A percentile compares a stretch with the other conserved stretches of the same genome.
These are phyloP conservation scores for Candida tropicalis DNA, from an alignment of 1,139 yeast species.

Conservation along the genomic window DNA sequence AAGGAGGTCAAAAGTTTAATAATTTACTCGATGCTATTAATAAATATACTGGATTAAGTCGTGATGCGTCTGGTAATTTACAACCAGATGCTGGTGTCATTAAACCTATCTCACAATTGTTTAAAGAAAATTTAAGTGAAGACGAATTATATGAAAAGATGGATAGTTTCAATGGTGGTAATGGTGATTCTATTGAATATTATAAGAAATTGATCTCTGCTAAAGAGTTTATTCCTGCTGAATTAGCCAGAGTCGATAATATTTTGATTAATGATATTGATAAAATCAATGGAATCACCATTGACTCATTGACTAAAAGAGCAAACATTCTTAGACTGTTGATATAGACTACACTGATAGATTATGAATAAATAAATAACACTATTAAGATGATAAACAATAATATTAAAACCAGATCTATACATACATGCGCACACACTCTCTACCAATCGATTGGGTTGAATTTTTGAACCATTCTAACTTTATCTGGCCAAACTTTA, in stretches of 20 bases:
- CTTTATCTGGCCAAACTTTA: conserved; percentile 69
- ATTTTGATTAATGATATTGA: conserved; percentile 43
- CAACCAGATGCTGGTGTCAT: conserved; percentile 58
- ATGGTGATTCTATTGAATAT: conserved; percentile 25
- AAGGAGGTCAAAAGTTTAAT: conserved; percentile 39
- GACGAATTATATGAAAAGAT: conserved; percentile 19
- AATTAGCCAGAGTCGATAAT: conserved; percentile 51
- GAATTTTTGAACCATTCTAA: conserved; percentile 63
- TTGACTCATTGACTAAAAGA: conserved; percentile 52
- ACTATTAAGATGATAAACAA: neutral
- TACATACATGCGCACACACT: neutral
- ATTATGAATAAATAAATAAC: conserved; percentile 2
- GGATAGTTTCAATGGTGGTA: conserved; percentile 15
- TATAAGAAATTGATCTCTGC: conserved; percentile 56
- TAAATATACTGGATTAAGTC: conserved; percentile 49
- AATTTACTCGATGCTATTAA: conserved; percentile 55
- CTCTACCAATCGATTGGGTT: conserved; percentile 57
- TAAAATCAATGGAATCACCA: conserved; percentile 32
- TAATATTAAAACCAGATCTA: neutral
- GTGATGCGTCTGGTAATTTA: conserved; percentile 55
- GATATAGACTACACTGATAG: conserved; percentile 11
- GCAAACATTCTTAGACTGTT: conserved; percentile 49
- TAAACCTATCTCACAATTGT: conserved; percentile 25
- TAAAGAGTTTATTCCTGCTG: conserved; percentile 36
- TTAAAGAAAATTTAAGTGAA: conserved; percentile 12